These are phyloP conservation scores for Ganoderma multipileum DNA, from an alignment of 1,284 basidiomycete species.

Conservation along the genomic window DNA sequence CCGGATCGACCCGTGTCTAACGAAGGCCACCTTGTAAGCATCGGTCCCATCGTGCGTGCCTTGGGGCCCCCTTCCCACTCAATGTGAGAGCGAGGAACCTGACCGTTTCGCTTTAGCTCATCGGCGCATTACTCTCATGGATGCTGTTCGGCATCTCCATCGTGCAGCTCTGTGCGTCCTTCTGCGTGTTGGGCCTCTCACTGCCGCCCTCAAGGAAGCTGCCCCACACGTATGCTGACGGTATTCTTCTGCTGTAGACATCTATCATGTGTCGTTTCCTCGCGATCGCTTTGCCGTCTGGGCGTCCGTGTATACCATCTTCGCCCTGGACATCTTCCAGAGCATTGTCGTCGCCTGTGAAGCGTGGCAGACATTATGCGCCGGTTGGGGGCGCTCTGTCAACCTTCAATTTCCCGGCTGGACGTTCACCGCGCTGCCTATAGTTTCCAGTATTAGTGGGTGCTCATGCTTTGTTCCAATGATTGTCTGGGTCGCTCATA, in stretches of 20 bases:
- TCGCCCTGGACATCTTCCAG: constrained; percentile 16
- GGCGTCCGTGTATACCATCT: constrained; percentile 14
- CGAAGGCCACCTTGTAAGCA: constrained; percentile 1
- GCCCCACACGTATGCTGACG: neutral
- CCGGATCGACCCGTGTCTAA: neutral
- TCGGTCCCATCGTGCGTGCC: constrained; percentile 14
- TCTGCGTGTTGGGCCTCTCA: neutral
- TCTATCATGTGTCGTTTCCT: constrained; percentile 18
- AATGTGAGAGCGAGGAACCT: neutral
- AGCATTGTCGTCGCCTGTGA: constrained; percentile 14
- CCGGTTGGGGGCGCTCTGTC: constrained; percentile 14
- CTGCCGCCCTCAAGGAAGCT: neutral
- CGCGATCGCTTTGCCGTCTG: constrained; percentile 9
- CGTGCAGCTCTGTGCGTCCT: constrained; percentile 17
- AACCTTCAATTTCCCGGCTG: constrained; percentile 17
- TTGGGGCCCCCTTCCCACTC: neutral
- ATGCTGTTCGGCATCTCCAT: constrained; percentile 15
- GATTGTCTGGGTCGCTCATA: neutral
- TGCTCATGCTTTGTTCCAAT: neutral
- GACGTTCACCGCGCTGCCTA: constrained; percentile 15
- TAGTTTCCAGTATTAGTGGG: constrained; percentile 17
- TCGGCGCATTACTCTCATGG: constrained; percentile 18
- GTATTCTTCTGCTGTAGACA: constrained; percentile 2
- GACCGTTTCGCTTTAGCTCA: constrained; percentile 10
- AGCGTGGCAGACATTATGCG: constrained; percentile 18